These are phyloP conservation scores for Blastocystis sp. DNA, from an alignment of 352 stramenopile genomes.

Conservation along the genomic window DNA sequence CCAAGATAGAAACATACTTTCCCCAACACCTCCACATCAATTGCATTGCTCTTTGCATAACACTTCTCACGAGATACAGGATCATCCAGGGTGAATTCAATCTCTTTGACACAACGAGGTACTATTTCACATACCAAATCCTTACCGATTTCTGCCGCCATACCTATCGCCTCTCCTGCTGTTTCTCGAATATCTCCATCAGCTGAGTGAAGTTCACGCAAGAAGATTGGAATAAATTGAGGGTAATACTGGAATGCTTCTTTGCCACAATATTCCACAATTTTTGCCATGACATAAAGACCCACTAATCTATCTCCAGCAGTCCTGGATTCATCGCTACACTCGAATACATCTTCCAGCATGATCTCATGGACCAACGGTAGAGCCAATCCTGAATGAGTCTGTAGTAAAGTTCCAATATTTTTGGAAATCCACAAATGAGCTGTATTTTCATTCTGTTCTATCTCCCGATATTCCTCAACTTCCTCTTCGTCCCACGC, in stretches of 20 bases:
- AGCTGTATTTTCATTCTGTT: slow-evolving; percentile 45
- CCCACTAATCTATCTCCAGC: slow-evolving; percentile 21
- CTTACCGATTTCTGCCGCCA: neutral
- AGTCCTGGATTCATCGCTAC: slow-evolving; percentile 20
- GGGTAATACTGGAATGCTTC: slow-evolving; percentile 57
- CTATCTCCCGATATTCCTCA: slow-evolving; percentile 50
- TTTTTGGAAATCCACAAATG: slow-evolving; percentile 14
- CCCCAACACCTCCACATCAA: neutral
- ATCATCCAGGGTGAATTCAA: slow-evolving; percentile 24
- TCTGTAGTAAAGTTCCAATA: slow-evolving; percentile 11
- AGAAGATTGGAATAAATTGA: slow-evolving; percentile 58
- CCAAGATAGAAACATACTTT: slow-evolving; percentile 6
- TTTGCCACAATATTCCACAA: slow-evolving; percentile 55
- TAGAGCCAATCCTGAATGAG: neutral
- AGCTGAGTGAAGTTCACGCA: slow-evolving; percentile 12
- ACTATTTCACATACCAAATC: slow-evolving; percentile 41
- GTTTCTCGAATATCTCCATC: slow-evolving; percentile 13
- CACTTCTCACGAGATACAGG: slow-evolving; percentile 2
- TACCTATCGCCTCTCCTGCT: neutral
- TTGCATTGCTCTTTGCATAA: slow-evolving; percentile 1
- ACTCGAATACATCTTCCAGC: slow-evolving; percentile 12
- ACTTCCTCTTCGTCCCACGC: slow-evolving; percentile 64
- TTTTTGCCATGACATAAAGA: slow-evolving; percentile 56
- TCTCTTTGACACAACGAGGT: slow-evolving; percentile 22
- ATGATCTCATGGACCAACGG: slow-evolving; percentile 58